Evolutionary conservation across 2,329 filamentous ascomycete species (phyloP).

Genomic region (Trichophyton benhamiae): DNA sequence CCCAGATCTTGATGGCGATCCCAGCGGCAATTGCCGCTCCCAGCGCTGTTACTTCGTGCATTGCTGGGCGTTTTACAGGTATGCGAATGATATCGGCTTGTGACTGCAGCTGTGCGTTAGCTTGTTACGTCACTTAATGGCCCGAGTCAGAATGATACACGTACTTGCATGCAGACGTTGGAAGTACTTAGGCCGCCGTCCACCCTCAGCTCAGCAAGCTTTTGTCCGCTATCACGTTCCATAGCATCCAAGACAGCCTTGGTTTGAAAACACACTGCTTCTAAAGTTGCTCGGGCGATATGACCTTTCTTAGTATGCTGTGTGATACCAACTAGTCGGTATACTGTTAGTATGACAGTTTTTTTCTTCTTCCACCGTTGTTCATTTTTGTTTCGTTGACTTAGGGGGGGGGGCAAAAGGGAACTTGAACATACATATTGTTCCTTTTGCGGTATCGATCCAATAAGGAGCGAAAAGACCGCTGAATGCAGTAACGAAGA

Average conservation of each 20-base stretch:
- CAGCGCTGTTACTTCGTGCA: constrained; percentile 83
- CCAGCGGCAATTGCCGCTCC: constrained; percentile 82
- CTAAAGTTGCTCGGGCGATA: constrained; percentile 76
- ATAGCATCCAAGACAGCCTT: constrained; percentile 86
- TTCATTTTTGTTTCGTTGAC: no score
- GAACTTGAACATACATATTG: constrained; percentile 36
- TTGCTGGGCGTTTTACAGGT: constrained; percentile 67
- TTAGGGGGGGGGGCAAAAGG: background rate
- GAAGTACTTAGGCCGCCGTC: constrained; percentile 86
- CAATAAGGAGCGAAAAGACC: constrained; percentile 88
- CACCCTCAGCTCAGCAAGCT: constrained; percentile 62
- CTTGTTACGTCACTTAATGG: constrained; percentile 3
- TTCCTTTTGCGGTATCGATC: constrained; percentile 86
- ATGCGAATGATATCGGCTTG: constrained; percentile 80
- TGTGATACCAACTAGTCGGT: constrained; percentile 56
- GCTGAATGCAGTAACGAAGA: constrained; percentile 82
- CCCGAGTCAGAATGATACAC: constrained; percentile 15
- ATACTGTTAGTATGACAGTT: background rate
- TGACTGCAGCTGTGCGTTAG: constrained; percentile 38
- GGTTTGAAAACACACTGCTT: constrained; percentile 86
- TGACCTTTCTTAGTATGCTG: constrained; percentile 76
- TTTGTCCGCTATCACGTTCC: constrained; percentile 71
- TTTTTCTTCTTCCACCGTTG: background rate
- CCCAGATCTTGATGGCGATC: constrained; percentile 71
- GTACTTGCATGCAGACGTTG: constrained; percentile 70